These are phyloP conservation scores for Vickermania spadyakhi DNA, from an alignment of 208 protist genomes.

Conservation along the genomic window DNA sequence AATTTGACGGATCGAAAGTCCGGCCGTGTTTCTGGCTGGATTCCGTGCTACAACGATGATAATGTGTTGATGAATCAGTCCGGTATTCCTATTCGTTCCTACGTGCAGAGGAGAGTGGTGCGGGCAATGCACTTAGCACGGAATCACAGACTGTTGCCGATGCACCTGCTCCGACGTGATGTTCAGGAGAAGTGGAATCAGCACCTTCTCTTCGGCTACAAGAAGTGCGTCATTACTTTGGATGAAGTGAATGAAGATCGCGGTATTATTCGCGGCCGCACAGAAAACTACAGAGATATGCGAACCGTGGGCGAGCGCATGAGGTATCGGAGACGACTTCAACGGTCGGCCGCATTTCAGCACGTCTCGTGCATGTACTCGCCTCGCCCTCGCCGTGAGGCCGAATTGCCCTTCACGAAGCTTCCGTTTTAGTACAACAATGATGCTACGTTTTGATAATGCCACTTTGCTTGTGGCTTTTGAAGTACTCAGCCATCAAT, in stretches of 20 bases:
- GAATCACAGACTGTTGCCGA: constrained; percentile 40
- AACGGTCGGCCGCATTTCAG: constrained; percentile 41
- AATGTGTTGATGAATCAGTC: constrained; percentile 33
- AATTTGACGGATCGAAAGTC: constrained; percentile 54
- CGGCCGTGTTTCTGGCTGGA: constrained; percentile 47
- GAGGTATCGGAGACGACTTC: constrained; percentile 31
- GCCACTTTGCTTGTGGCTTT: no score
- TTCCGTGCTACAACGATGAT: constrained; percentile 62
- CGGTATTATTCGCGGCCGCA: background rate
- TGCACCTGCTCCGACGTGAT: constrained; percentile 41
- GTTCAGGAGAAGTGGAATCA: constrained; percentile 23
- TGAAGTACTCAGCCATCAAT: no score
- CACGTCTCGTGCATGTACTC: constrained; percentile 27
- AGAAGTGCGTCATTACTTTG: constrained; percentile 17
- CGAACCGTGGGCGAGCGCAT: constrained; percentile 21
- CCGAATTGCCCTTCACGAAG: constrained; percentile 16
- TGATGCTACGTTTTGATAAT: no score
- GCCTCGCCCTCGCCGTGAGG: constrained; percentile 15
- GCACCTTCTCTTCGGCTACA: constrained; percentile 70
- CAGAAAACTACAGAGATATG: constrained; percentile 13
- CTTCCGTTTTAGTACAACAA: constrained; percentile 6
- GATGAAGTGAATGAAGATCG: background rate
- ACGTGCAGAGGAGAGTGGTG: background rate
- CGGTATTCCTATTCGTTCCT: background rate
- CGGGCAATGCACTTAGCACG: constrained; percentile 3